Evolutionary conservation across 768 basidiomycete species (phyloP), one percentile per base, ranked within the genome.

Genomic region (Lentinula raphanica): DNA sequence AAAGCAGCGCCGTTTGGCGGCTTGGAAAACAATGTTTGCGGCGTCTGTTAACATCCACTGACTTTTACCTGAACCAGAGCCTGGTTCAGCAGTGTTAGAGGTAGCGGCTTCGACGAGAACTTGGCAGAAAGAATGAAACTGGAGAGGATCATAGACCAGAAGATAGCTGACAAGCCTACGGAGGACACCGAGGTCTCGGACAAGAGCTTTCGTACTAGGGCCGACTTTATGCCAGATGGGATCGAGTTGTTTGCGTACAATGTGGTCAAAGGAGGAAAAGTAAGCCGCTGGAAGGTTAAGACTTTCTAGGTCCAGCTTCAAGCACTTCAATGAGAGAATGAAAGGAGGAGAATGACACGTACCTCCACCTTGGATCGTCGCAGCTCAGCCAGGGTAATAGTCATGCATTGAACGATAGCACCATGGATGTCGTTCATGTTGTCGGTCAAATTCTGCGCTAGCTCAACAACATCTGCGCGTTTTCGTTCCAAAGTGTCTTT

Each of bases 211-310:
- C 4, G 95, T 98, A 60, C 84, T 88, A 1, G 92, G 86, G 0
- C 94, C 94, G 27, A 96, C 95, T 72, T 94, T 92, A 71, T 98
- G 94, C 96, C 97, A 98, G 6, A 97, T 88, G 0, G 94, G 81
- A 69, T 97, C 93, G 7, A 98, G 82, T 65, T 95, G 93, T 31
- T 84, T 82, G 3, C 95, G 84, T 2, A 98, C 94, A 50, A 96
- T 80, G 19, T 82, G 74, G 66, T 98, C 95, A 66, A 98, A 99
- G 1, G 90, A 92, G 32, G 86, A 85, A 70, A 98, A 98, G 65
- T 98, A 94, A 0, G 94, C 92, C 64, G 90, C 94, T 66, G 97
- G 91, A 48, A 98, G 82, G 25, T 83, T 94, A 59, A 98, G 78
- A 61, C 97, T 94, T 63, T 98, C 96, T 15, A 98, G 77, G 54